Conservation (phyloP, 345 rosid species). For the Isatis tinctoria region DNA sequence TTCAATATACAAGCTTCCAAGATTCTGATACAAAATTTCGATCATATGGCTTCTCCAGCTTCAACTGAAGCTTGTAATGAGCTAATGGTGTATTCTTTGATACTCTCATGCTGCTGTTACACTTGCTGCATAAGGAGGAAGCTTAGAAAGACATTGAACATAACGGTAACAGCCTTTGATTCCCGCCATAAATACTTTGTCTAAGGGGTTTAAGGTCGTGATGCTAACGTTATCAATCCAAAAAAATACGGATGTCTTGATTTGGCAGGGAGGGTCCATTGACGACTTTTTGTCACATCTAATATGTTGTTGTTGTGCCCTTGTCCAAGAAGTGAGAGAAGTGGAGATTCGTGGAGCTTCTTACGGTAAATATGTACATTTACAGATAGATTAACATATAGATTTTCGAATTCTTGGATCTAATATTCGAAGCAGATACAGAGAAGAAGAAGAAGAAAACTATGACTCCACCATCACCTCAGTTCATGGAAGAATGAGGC, state of each 20-base stretch:
- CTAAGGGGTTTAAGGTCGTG: not conserved
- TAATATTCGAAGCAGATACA: not conserved
- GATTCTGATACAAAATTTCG: not conserved
- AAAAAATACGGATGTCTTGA: not conserved
- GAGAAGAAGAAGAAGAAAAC: slow-evolving; percentile 46
- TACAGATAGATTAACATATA: not conserved
- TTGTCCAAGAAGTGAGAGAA: slow-evolving; percentile 96
- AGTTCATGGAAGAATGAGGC: slow-evolving; percentile 61
- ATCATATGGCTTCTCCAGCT: slow-evolving; percentile 44
- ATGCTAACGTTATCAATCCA: not conserved
- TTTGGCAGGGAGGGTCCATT: slow-evolving; percentile 73
- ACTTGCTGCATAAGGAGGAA: slow-evolving; percentile 83
- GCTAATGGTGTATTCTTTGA: slow-evolving; percentile 78
- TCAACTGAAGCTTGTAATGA: slow-evolving; percentile 80
- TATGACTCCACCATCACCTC: slow-evolving; percentile 66
- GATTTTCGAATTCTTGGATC: not conserved
- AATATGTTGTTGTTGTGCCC: slow-evolving; percentile 96
- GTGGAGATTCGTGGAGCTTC: slow-evolving; percentile 66
- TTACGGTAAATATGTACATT: slow-evolving; percentile 35
- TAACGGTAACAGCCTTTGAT: slow-evolving; percentile 42
- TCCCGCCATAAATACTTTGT: not conserved
- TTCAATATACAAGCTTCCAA: not conserved
- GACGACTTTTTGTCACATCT: slow-evolving; percentile 93
- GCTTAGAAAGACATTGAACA: slow-evolving; percentile 69
- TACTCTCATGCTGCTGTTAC: slow-evolving; percentile 92